phyloP scores from a whole-genome alignment of 2,329 filamentous ascomycete species.

The Neonectria sp. region DNA sequence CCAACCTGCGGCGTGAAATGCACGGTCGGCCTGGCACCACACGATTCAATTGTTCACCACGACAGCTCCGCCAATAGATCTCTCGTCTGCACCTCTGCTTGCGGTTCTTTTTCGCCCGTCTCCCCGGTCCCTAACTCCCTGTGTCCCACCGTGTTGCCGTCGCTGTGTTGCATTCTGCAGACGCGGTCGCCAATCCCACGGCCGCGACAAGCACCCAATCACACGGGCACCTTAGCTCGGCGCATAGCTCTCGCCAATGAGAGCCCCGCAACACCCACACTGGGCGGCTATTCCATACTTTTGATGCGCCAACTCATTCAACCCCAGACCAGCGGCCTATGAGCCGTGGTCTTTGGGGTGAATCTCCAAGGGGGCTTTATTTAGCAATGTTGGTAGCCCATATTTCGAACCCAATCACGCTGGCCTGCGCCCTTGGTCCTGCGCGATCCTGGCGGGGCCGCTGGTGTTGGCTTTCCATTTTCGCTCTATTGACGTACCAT shows the following conservation, averaged over 20 bases:
- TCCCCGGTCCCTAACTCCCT: conserved; percentile 33
- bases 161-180: conserved; percentile 34
- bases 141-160: conserved; percentile 16
- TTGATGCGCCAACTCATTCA: conserved; percentile 44
- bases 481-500: conserved; percentile 16
- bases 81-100: conserved; percentile 30
- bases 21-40: conserved; percentile 17
- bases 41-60: conserved; percentile 29
- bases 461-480: conserved; percentile 18
- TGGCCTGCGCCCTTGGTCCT: conserved; percentile 36
- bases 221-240: conserved; percentile 39
- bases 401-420: conserved; percentile 44
- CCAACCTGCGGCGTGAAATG: conserved; percentile 26
- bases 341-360: conserved; percentile 36
- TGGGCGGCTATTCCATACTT: conserved; percentile 59
- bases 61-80: conserved; percentile 32
- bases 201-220: conserved; percentile 49
- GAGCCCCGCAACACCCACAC: conserved; percentile 32
- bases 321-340: conserved; percentile 44
- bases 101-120: conserved; percentile 31
- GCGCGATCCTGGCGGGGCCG: conserved; percentile 36
- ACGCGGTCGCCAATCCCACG: conserved; percentile 45
- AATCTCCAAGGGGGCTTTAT: conserved; percentile 43
- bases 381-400: conserved; percentile 44
- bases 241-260: conserved; percentile 52